phyloP scores from a whole-genome alignment of 1,284 basidiomycete genomes.

The Caloboletus firmus region DNA sequence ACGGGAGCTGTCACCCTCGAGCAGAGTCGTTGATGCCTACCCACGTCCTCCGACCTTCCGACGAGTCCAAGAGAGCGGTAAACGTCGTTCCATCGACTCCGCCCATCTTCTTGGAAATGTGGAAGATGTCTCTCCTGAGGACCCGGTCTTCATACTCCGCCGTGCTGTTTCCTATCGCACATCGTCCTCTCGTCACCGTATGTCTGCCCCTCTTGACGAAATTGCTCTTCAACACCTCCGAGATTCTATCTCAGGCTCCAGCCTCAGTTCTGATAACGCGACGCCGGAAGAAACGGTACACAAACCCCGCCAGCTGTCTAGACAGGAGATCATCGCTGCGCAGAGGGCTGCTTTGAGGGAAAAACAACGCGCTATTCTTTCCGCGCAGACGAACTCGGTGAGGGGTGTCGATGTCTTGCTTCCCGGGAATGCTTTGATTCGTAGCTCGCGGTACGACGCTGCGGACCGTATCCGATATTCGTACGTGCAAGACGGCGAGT shows the following conservation, averaged over 20 bases:
- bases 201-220: constrained; percentile 74
- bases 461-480: constrained; percentile 85
- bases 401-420: constrained; percentile 87
- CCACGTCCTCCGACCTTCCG: constrained; percentile 71
- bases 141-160: constrained; percentile 88
- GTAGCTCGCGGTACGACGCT: constrained; percentile 72
- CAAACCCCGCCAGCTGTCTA: constrained; percentile 52
- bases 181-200: constrained; percentile 62
- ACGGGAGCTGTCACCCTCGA: constrained; percentile 71
- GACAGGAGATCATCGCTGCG: constrained; percentile 90
- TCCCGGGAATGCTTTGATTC: constrained; percentile 81
- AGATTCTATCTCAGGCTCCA: constrained; percentile 57
- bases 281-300: constrained; percentile 24
- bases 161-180: constrained; percentile 71
- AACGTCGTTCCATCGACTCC: constrained; percentile 88
- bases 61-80: constrained; percentile 54
- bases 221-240: constrained; percentile 69
- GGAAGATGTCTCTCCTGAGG: constrained; percentile 77
- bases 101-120: constrained; percentile 64
- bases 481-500: constrained; percentile 87
- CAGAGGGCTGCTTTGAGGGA: constrained; percentile 83
- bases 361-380: constrained; percentile 83
- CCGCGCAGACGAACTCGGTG: constrained; percentile 78
- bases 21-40: constrained; percentile 84
- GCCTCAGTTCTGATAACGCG: constrained; percentile 44